These are phyloP conservation scores for Phaeosphaeriaceae sp. DNA, from an alignment of 2,329 filamentous ascomycete genomes.

Conservation along the genomic window DNA sequence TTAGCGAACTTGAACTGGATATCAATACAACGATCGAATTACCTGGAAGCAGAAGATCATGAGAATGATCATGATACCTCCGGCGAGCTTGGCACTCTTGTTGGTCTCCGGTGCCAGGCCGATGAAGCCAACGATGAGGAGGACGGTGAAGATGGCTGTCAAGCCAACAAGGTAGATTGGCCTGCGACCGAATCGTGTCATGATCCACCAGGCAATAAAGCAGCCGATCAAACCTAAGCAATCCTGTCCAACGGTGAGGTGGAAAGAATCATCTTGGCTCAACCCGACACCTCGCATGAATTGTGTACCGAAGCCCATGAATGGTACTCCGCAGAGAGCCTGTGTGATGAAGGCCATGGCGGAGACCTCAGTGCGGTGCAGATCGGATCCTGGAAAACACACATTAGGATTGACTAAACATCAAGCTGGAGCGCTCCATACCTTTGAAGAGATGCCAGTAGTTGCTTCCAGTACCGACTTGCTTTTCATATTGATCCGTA, in stretches of 20 bases:
- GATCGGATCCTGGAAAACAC: constrained; percentile 63
- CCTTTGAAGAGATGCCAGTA: constrained; percentile 83
- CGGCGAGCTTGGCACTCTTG: constrained; percentile 54
- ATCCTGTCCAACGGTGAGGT: constrained; percentile 31
- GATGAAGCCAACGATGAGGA: constrained; percentile 71
- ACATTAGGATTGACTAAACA: no score
- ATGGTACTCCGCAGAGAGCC: constrained; percentile 37
- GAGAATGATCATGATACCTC: constrained; percentile 30
- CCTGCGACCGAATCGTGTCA: constrained; percentile 77
- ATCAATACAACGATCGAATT: no score
- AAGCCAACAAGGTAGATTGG: constrained; percentile 73
- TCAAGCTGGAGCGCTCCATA: no score
- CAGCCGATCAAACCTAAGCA: constrained; percentile 56
- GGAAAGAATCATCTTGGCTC: constrained; percentile 30
- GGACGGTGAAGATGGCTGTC: constrained; percentile 24
- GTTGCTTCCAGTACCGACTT: constrained; percentile 68
- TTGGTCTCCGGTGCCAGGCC: constrained; percentile 58
- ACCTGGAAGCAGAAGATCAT: constrained; percentile 37
- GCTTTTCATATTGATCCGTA: constrained; percentile 77
- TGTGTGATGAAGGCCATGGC: constrained; percentile 56
- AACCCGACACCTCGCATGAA: constrained; percentile 30
- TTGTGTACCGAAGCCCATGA: constrained; percentile 35
- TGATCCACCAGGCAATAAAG: constrained; percentile 79
- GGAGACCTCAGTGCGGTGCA: constrained; percentile 77
- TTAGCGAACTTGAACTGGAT: no score